A percentile compares a stretch with the other conserved stretches of the same genome.
These are phyloP conservation scores for Nakataea oryzae DNA, from an alignment of 2,329 filamentous ascomycete genomes.

Conservation along the genomic window DNA sequence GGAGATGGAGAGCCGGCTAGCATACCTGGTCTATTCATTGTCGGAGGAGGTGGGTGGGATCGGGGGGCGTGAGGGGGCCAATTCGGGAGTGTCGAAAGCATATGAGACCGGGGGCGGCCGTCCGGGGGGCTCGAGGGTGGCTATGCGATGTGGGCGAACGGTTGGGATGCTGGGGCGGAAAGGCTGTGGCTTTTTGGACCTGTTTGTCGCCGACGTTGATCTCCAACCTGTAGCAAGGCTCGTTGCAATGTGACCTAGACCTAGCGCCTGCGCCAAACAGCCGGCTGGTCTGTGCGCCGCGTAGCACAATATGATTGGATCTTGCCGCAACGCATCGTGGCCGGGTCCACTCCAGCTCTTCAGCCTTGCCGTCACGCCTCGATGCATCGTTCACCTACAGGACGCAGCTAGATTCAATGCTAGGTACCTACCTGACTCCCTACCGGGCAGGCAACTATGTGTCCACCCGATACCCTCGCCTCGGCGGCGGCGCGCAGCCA, in stretches of 20 bases:
- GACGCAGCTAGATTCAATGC: too few species aligned
- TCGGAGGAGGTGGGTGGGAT: slow-evolving; percentile 12
- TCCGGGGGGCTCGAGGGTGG: not conserved
- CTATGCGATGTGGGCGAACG: not conserved
- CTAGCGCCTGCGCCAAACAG: not conserved
- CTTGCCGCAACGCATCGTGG: not conserved
- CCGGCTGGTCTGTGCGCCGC: not conserved
- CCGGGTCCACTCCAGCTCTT: not conserved
- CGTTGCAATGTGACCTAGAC: not conserved
- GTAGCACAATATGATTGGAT: not conserved
- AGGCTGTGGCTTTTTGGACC: not conserved
- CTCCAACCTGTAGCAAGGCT: not conserved
- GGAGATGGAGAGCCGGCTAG: slow-evolving; percentile 11
- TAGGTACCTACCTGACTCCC: too few species aligned
- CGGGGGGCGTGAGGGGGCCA: slow-evolving; percentile 1
- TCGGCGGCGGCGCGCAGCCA: not conserved
- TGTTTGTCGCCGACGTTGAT: not conserved
- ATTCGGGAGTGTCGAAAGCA: not conserved
- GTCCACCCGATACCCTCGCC: too few species aligned
- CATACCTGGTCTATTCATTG: slow-evolving; percentile 54
- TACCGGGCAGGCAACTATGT: not conserved
- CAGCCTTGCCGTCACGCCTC: not conserved
- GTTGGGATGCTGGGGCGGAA: not conserved
- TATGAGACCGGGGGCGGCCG: not conserved
- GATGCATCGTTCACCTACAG: too few species aligned